A percentile compares a stretch with the other conserved stretches of the same genome.
Conservation (phyloP, 2,329 filamentous ascomycete genomes). For the Pleomassaria siparia region DNA sequence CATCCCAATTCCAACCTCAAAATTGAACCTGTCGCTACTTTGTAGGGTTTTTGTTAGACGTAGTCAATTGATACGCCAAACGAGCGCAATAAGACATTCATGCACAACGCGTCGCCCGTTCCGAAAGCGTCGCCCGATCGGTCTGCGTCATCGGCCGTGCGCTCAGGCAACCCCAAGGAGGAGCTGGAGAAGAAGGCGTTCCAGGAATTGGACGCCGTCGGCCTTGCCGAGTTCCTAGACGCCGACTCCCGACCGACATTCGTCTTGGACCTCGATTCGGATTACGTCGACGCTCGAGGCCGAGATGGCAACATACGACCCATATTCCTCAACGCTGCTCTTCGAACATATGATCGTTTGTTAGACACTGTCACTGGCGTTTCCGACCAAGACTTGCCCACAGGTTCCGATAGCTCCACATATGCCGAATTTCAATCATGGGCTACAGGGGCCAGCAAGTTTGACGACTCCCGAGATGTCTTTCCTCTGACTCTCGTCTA, state of each 20-base stretch:
- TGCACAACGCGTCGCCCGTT: background rate
- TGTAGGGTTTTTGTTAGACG: background rate
- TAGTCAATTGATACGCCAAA: background rate
- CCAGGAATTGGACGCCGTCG: constrained; percentile 23
- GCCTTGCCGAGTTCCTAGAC: constrained; percentile 32
- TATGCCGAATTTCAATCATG: constrained; percentile 46
- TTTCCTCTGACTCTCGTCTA: constrained; percentile 47
- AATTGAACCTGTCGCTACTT: no score
- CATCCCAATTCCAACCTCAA: background rate
- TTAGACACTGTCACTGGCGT: constrained; percentile 24
- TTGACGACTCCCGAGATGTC: constrained; percentile 50
- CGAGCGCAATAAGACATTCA: background rate
- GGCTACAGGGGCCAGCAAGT: constrained; percentile 46
- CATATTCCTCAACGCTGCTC: constrained; percentile 33
- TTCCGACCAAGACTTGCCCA: background rate
- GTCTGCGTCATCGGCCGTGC: background rate
- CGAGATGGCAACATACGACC: constrained; percentile 20
- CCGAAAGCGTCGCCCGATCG: background rate
- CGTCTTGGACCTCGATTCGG: constrained; percentile 33
- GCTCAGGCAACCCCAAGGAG: constrained; percentile 3
- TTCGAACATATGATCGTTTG: constrained; percentile 30
- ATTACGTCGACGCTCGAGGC: constrained; percentile 17
- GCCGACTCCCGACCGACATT: constrained; percentile 36
- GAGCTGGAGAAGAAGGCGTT: constrained; percentile 19
- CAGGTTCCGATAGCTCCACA: constrained; percentile 6